phyloP scores from a whole-genome alignment of 1,284 basidiomycete genomes.

The Trichosporon coremiiforme region DNA sequence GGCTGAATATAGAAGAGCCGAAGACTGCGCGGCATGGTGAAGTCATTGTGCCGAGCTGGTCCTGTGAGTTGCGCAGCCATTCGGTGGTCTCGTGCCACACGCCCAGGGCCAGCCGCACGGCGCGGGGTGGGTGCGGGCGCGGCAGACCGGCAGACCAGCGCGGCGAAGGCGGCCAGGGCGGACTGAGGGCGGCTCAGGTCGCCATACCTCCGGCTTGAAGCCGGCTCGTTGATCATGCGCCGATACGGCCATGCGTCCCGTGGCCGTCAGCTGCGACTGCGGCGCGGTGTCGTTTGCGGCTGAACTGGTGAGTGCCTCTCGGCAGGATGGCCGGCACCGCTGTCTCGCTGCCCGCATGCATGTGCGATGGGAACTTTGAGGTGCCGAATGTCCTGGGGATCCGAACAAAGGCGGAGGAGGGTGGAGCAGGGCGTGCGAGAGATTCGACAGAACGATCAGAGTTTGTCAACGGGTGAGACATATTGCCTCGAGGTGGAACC shows the following conservation, averaged over 20 bases:
- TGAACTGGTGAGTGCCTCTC: neutral
- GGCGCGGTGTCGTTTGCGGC: neutral
- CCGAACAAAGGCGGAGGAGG: neutral
- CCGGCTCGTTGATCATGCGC: too few species aligned
- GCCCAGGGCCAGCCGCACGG: neutral
- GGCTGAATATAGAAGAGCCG: neutral
- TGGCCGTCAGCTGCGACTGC: neutral
- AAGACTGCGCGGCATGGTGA: neutral
- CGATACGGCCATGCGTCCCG: too few species aligned
- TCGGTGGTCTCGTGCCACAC: neutral
- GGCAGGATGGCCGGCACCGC: neutral
- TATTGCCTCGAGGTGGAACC: neutral
- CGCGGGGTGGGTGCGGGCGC: neutral
- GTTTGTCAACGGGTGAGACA: conserved; percentile 5
- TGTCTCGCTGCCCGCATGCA: neutral
- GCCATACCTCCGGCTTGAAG: neutral
- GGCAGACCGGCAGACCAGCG: neutral
- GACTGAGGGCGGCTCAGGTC: neutral
- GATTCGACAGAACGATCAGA: neutral
- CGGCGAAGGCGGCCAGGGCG: neutral
- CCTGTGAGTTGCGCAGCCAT: neutral
- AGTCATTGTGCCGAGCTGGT: neutral
- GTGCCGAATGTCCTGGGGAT: neutral
- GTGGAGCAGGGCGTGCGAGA: neutral
- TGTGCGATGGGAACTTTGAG: too few species aligned